Base-by-base conservation (phyloP, 2,329 filamentous ascomycete genomes). In the Cylindrodendrum hubeiense region DNA sequence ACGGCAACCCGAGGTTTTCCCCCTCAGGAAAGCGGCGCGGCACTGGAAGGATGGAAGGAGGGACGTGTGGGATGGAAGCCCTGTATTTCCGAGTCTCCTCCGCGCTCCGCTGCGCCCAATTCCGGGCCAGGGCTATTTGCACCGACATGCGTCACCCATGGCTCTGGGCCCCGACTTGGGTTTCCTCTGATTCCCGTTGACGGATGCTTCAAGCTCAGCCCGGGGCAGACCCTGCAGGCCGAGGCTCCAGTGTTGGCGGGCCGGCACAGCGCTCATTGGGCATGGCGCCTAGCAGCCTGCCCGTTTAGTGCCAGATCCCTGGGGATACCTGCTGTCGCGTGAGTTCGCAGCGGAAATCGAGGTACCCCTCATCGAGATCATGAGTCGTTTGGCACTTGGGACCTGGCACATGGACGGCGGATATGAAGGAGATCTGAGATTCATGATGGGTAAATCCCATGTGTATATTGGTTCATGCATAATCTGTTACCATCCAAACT, bases 191-290 rank as follows among this genome's bases (percentile, higher is more conserved):
- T 43, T 34, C 44, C 46, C 47, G 52, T 28, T 37, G 39, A 41
- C 50, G 21, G 33, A 53, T 41, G 19, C 41, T 43, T 19, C 33
- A 47, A 68, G 22, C 34, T 30, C 12, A 60, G 53, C 50, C 51
- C 52, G 47, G 52, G 26, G 28, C 43, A 41, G 54, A 52, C 57
- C 59, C 63, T 71, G 50, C 50, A 67, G 65, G 37, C 67, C 56
- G 52, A 70, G 51, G 63, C 56, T 50, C 47, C 56, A 46, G 22
- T 46, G 24, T 39, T 49, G 34, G 51, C 50, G 53, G 53, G 50
- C 60, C 55, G 41, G 49, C 37, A 53, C 53, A 34, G 39, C 34
- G 63, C 61, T 68, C 49, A 72, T 72, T 72, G 68, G 68, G 47
- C 26, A 43, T 43, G 34, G 37, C 49, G 50, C 50, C 50, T 64